Evolutionary conservation across 169 alveolate genomes (phyloP).

Genomic region (Plasmodium gonderi): DNA sequence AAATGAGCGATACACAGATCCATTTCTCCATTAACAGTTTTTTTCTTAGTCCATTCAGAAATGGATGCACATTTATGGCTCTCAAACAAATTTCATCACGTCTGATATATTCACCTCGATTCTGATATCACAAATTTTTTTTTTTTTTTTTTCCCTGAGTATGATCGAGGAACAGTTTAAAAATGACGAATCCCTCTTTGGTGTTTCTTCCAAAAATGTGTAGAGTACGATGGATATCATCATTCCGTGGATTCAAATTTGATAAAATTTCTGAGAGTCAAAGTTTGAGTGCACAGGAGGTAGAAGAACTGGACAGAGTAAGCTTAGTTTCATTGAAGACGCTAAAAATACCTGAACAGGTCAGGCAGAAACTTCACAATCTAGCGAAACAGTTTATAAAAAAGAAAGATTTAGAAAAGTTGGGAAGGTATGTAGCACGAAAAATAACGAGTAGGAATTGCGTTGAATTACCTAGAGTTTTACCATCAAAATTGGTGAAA

Average conservation of each 20-base stretch:
- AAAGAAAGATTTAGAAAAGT: conserved; percentile 86
- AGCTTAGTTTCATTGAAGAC: conserved; percentile 53
- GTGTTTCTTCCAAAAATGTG: neutral
- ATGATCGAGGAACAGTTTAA: too few species aligned
- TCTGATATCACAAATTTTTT: too few species aligned
- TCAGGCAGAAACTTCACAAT: conserved; percentile 77
- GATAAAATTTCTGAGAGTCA: conserved; percentile 55
- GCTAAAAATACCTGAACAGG: conserved; percentile 80
- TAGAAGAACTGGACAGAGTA: conserved; percentile 40
- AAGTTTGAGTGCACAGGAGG: conserved; percentile 55
- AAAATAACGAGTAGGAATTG: conserved; percentile 83
- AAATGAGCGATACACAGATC: too few species aligned
- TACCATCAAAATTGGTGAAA: conserved; percentile 81
- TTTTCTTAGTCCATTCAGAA: too few species aligned
- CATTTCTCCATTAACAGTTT: too few species aligned
- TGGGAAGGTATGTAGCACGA: conserved; percentile 81
- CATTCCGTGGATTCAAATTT: conserved; percentile 30
- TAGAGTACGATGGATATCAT: neutral
- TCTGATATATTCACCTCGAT: too few species aligned
- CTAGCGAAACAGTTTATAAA: conserved; percentile 78
- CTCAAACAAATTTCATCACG: too few species aligned
- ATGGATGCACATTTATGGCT: too few species aligned
- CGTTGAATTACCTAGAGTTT: conserved; percentile 87
- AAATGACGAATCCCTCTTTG: neutral
- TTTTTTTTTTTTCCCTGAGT: too few species aligned